These are phyloP conservation scores for Salix viminalis DNA, from an alignment of 345 rosid genomes.

Conservation along the genomic window DNA sequence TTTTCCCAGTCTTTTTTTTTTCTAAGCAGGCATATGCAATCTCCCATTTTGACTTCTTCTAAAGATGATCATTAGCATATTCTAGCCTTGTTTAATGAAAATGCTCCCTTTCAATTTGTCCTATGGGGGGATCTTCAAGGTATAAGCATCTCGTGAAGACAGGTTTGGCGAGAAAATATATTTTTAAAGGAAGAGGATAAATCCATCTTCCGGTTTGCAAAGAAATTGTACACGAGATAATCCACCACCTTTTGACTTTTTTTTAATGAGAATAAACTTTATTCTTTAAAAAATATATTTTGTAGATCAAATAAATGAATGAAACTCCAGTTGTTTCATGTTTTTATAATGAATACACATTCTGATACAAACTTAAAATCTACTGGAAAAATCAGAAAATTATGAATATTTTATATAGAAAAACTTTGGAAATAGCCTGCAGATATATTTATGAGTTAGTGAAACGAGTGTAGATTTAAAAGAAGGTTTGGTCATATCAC, in stretches of 20 bases:
- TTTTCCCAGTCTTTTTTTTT: background rate
- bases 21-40: background rate
- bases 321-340: no score
- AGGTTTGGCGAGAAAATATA: background rate
- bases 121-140: background rate
- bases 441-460: no score
- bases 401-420: no score
- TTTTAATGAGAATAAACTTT: no score
- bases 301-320: no score
- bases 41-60: background rate
- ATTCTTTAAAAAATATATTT: no score
- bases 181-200: background rate
- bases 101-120: conserved; percentile 3
- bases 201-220: background rate
- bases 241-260: background rate
- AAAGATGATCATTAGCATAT: conserved; percentile 2
- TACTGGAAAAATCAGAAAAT: no score
- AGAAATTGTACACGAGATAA: background rate
- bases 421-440: no score
- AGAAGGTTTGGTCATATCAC: no score
- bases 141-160: background rate
- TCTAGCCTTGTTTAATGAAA: background rate
- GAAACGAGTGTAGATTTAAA: no score
- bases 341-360: no score
- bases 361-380: no score